Percentiles rank a stretch among this genome's conserved stretches.
Conservation (phyloP, 108 stramenopile species). For the Stephanodiscus minutulus region DNA sequence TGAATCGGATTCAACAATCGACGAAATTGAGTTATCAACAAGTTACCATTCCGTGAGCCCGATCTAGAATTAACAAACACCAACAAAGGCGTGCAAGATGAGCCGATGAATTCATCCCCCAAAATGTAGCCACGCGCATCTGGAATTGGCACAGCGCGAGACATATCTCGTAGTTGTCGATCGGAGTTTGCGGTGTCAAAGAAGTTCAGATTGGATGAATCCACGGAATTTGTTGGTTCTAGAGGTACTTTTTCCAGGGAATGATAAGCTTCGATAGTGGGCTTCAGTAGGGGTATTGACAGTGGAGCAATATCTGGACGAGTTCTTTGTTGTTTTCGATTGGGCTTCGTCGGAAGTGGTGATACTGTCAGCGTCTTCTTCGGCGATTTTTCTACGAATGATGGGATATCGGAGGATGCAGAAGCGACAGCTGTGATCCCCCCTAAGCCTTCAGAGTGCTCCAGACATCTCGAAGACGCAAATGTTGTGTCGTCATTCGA, state of each 20-base stretch:
- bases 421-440: not conserved
- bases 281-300: conserved; percentile 2
- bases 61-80: conserved; percentile 90
- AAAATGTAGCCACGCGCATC: conserved; percentile 82
- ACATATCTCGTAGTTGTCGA: conserved; percentile 59
- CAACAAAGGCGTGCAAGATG: conserved; percentile 74
- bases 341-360: conserved; percentile 6
- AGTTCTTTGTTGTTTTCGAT: conserved; percentile 16
- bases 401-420: not conserved
- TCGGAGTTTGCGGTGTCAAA: conserved; percentile 76
- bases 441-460: not conserved
- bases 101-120: conserved; percentile 73
- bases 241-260: conserved; percentile 20
- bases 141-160: conserved; percentile 70
- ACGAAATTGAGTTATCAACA: conserved; percentile 80
- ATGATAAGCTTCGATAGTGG: conserved; percentile 7
- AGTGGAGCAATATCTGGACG: not conserved
- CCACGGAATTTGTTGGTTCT: conserved; percentile 28
- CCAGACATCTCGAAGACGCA: conserved; percentile 5
- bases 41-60: conserved; percentile 82
- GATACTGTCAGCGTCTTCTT: conserved; percentile 7
- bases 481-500: conserved; percentile 16
- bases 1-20: conserved; percentile 87
- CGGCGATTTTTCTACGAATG: conserved; percentile 8
- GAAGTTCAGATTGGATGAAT: conserved; percentile 44